Evolutionary conservation across 371 early-diverging fungal genomes (phyloP).

Genomic region (Zychaea mexicana): DNA sequence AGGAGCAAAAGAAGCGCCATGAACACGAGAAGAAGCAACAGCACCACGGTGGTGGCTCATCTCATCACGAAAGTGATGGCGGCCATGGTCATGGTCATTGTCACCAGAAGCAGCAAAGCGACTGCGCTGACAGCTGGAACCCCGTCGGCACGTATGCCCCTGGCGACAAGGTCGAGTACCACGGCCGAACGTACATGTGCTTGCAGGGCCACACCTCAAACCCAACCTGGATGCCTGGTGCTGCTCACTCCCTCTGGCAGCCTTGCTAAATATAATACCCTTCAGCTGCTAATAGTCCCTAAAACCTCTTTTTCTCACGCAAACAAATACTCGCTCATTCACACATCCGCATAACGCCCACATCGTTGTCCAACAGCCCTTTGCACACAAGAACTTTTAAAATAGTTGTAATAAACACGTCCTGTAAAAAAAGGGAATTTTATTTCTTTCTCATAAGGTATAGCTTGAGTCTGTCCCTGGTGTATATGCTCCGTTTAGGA

Average conservation of each 20-base stretch:
- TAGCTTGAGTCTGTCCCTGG: conserved; percentile 21
- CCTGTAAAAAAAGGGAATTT: too few species aligned
- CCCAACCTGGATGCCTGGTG: conserved; percentile 59
- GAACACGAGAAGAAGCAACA: conserved; percentile 10
- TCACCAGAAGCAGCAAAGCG: not conserved
- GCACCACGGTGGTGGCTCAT: conserved; percentile 8
- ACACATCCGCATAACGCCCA: too few species aligned
- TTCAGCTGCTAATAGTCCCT: not conserved
- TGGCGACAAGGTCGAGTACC: conserved; percentile 59
- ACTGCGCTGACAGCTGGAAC: conserved; percentile 44
- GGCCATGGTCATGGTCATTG: not conserved
- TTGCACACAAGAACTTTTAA: too few species aligned
- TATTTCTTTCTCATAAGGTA: conserved; percentile 38
- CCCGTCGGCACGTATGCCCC: conserved; percentile 57
- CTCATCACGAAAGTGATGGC: conserved; percentile 11
- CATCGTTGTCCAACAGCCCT: too few species aligned
- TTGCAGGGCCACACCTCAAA: conserved; percentile 56
- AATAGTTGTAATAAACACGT: too few species aligned
- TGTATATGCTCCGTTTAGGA: conserved; percentile 28
- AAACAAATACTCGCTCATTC: not conserved
- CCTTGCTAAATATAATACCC: conserved; percentile 28
- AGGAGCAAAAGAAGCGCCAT: not conserved
- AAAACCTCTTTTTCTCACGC: not conserved
- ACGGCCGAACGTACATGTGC: conserved; percentile 52
- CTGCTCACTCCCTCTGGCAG: conserved; percentile 61